Percentiles rank a stretch among this genome's conserved stretches.
phyloP scores from a whole-genome alignment of 1,284 basidiomycete genomes.

The Wallemia hederae region DNA sequence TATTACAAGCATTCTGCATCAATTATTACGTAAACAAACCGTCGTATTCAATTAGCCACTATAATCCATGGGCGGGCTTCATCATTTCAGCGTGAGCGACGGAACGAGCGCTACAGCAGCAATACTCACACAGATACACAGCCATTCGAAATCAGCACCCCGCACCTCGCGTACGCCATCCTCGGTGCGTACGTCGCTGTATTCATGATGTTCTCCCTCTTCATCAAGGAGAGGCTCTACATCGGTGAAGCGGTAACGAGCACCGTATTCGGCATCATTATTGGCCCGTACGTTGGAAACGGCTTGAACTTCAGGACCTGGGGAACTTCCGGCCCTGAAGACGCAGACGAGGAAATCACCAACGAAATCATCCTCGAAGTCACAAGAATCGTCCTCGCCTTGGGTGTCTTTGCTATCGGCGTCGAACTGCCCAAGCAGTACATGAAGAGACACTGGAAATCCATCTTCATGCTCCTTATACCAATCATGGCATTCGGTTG shows the following conservation, averaged over 20 bases:
- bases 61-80: background rate
- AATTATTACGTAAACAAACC: background rate
- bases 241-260: conserved; percentile 92
- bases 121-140: background rate
- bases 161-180: background rate
- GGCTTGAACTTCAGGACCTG: conserved; percentile 66
- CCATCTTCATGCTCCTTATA: conserved; percentile 52
- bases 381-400: conserved; percentile 79
- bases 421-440: conserved; percentile 36
- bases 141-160: conserved; percentile 1
- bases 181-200: background rate
- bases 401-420: conserved; percentile 92
- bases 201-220: conserved; percentile 78
- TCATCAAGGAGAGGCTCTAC: conserved; percentile 77
- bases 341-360: conserved; percentile 21
- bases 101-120: background rate
- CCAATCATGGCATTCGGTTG: conserved; percentile 68
- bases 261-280: conserved; percentile 75
- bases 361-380: conserved; percentile 64
- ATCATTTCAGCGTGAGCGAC: background rate
- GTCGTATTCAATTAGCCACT: background rate
- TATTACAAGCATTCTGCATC: no score
- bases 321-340: conserved; percentile 21
- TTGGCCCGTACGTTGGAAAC: conserved; percentile 59
- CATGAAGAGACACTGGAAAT: conserved; percentile 67